Evolutionary conservation across 805 yeast species (phyloP).

Genomic region (Metschnikowia santaceciliae): DNA sequence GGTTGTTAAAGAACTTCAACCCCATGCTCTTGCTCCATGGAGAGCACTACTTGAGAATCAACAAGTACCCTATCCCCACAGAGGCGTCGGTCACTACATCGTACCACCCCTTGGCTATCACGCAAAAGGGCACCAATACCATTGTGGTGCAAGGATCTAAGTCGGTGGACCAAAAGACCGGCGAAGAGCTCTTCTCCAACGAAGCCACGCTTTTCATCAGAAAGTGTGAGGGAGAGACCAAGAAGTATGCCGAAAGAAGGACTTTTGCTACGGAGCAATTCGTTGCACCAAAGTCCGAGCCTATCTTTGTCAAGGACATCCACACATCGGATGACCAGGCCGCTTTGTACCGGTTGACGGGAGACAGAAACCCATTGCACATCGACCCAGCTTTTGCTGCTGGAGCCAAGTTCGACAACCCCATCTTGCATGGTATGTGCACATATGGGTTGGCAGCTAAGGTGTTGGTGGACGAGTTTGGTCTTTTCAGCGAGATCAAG

Average conservation of each 20-base stretch:
- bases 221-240: slow-evolving; percentile 59
- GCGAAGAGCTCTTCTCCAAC: slow-evolving; percentile 70
- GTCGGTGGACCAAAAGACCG: slow-evolving; percentile 62
- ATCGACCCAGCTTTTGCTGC: slow-evolving; percentile 89
- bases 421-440: slow-evolving; percentile 92
- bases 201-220: slow-evolving; percentile 84
- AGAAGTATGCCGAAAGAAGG: slow-evolving; percentile 44
- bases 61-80: slow-evolving; percentile 74
- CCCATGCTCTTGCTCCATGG: slow-evolving; percentile 91
- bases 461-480: slow-evolving; percentile 72
- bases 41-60: slow-evolving; percentile 82
- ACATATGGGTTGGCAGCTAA: slow-evolving; percentile 80
- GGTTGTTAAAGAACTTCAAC: slow-evolving; percentile 74
- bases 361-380: slow-evolving; percentile 94
- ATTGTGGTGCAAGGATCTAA: slow-evolving; percentile 69
- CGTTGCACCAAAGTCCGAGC: slow-evolving; percentile 54
- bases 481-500: slow-evolving; percentile 79
- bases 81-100: slow-evolving; percentile 59
- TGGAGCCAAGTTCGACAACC: slow-evolving; percentile 78
- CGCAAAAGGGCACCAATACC: slow-evolving; percentile 85
- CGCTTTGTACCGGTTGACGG: slow-evolving; percentile 84
- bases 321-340: slow-evolving; percentile 72
- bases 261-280: slow-evolving; percentile 62
- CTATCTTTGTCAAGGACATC: slow-evolving; percentile 62
- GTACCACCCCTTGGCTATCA: slow-evolving; percentile 63